Evolutionary conservation across 2,329 filamentous ascomycete species (phyloP), one percentile per base, ranked within the genome.

Genomic region (Aspergillus fumigatus): DNA sequence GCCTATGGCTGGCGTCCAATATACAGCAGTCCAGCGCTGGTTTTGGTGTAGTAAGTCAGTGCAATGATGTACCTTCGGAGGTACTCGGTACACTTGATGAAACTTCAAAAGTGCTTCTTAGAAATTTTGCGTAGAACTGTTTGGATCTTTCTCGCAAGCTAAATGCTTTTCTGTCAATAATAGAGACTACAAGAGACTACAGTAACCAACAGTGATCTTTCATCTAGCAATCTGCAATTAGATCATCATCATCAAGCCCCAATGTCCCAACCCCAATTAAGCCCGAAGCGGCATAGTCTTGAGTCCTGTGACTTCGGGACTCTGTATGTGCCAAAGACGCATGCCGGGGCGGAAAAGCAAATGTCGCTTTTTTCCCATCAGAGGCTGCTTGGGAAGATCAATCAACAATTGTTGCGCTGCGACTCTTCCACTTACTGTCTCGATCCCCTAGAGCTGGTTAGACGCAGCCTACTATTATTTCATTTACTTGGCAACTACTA

Each of bases 311-410:
- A 56, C 47, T 63, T 59, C 62, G 64, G 70, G 57, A 50, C 56
- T 56, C 65, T 56, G 53, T 59, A 69, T 60, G 51, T 48, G 62
- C 67, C 69, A 60, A 65, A 70, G 57, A 63, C 65, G 71, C 66
- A 63, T 51, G 53, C 54, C 29, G 35, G 38, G 54, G 57, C 59
- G 59, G 61, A 63, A 61, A 63, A 64, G 60, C 51, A 61, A 58
- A 65, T 61, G 62, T 64, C 63, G 72, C 70, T 70, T 70, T 73
- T 73, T 71, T 68, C 66, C 61, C 19, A 5, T 45, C 41, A 45
- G 41, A 45, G 41, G 41, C 41, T 45, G 43, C 21, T 23, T 48
- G 50, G 59, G 66, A 65, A 65, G 59, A 57, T 62, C 60, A 63
- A 60, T 59, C 56, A 62, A 59, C 65, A 56, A 59, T 51, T 52